A percentile compares a stretch with the other conserved stretches of the same genome.
Conservation (phyloP, 345 rosid genomes). For the Viola odorata region DNA sequence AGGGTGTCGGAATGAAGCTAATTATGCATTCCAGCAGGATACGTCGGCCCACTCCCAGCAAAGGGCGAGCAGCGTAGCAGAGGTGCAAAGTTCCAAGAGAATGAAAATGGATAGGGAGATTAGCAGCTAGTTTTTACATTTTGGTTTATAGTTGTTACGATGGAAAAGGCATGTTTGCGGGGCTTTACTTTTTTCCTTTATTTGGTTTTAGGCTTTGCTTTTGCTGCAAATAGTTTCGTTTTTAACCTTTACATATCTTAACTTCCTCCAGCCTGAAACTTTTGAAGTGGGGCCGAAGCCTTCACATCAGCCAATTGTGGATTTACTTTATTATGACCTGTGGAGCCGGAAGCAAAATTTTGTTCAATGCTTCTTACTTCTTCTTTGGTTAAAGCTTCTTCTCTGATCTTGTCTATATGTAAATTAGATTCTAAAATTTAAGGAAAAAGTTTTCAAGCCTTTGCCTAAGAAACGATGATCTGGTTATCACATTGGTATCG, state of each 20-base stretch:
- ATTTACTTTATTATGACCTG: too few species aligned
- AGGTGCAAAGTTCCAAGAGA: constrained; percentile 63
- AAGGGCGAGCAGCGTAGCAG: constrained; percentile 40
- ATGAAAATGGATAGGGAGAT: constrained; percentile 89
- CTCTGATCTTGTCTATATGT: too few species aligned
- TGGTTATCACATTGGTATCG: too few species aligned
- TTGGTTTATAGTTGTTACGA: neutral
- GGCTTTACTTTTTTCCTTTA: neutral
- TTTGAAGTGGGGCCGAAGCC: constrained; percentile 2
- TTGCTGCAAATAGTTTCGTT: constrained; percentile 19
- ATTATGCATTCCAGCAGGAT: constrained; percentile 80
- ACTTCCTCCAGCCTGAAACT: neutral
- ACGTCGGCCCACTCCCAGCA: constrained; percentile 47
- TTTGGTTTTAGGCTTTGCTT: constrained; percentile 9
- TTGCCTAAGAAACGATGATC: too few species aligned
- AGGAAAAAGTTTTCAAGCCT: too few species aligned
- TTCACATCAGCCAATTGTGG: neutral
- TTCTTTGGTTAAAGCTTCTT: too few species aligned
- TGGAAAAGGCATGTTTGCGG: constrained; percentile 12
- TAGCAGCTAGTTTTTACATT: constrained; percentile 41
- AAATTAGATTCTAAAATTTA: too few species aligned
- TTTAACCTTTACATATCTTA: neutral
- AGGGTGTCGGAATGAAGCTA: constrained; percentile 88
- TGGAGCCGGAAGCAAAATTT: too few species aligned
- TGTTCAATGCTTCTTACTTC: too few species aligned